A percentile compares a stretch with the other conserved stretches of the same genome.
phyloP scores from a whole-genome alignment of 805 yeast species.

The Nakazawaea molendinolei region DNA sequence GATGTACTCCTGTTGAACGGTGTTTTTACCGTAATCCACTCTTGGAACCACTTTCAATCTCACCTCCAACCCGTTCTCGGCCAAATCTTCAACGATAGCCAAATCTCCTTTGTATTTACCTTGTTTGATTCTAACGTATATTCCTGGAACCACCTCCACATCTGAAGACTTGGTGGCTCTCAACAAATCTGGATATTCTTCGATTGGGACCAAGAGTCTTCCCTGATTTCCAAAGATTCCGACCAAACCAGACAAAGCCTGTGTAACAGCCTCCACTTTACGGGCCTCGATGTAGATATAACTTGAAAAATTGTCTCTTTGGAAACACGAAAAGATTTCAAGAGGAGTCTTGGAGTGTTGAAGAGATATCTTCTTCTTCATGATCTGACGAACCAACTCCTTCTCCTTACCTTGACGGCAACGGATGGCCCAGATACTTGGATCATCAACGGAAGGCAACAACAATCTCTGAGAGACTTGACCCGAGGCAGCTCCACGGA shows the following conservation, averaged over 20 bases:
- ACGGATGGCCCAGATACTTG: constrained; percentile 92
- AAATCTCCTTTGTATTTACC: constrained; percentile 91
- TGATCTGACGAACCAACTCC: constrained; percentile 76
- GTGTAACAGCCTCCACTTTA: constrained; percentile 84
- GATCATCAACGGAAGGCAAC: constrained; percentile 94
- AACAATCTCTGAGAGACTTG: constrained; percentile 88
- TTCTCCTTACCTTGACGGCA: constrained; percentile 92
- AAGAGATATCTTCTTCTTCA: constrained; percentile 76
- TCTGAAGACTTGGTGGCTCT: constrained; percentile 87
- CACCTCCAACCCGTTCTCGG: constrained; percentile 95
- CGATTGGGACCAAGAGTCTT: constrained; percentile 86
- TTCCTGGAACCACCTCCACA: constrained; percentile 83
- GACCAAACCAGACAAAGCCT: constrained; percentile 83
- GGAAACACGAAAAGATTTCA: constrained; percentile 84
- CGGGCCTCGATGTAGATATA: constrained; percentile 93
- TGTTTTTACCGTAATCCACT: constrained; percentile 76
- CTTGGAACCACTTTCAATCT: constrained; percentile 89
- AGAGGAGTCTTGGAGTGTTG: constrained; percentile 72
- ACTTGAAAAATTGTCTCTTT: constrained; percentile 88
- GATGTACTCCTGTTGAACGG: constrained; percentile 17
- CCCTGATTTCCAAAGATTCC: constrained; percentile 62
- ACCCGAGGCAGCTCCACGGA: constrained; percentile 75
- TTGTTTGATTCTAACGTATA: constrained; percentile 82
- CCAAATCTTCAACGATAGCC: constrained; percentile 86
- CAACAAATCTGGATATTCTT: constrained; percentile 88